Evolutionary conservation across 2,329 filamentous ascomycete genomes (phyloP).

Genomic region (Fusarium domesticum): DNA sequence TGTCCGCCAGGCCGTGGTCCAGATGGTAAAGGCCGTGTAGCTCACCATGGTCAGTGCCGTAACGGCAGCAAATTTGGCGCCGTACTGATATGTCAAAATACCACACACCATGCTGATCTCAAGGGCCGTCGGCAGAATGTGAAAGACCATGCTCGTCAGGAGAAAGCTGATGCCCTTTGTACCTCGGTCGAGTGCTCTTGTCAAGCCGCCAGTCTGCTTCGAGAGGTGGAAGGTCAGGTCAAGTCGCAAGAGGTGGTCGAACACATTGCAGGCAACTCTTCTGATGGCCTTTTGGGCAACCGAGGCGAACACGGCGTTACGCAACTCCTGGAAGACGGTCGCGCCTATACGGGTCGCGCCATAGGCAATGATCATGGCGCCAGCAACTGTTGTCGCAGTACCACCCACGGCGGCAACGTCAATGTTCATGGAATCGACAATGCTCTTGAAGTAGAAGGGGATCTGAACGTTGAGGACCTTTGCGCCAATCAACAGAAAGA

Average conservation of each 20-base stretch:
- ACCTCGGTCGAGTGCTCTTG: conserved; percentile 89
- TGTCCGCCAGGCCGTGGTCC: conserved; percentile 94
- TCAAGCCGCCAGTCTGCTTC: conserved; percentile 91
- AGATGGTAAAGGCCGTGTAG: conserved; percentile 95
- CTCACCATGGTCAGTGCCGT: conserved; percentile 87
- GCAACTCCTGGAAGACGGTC: conserved; percentile 85
- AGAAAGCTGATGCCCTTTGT: conserved; percentile 98
- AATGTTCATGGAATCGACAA: conserved; percentile 96
- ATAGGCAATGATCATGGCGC: conserved; percentile 91
- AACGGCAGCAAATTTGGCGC: conserved; percentile 84
- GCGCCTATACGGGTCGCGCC: conserved; percentile 85
- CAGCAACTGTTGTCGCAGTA: conserved; percentile 83
- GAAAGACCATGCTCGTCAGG: conserved; percentile 97
- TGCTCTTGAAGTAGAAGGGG: conserved; percentile 98
- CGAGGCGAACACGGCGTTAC: conserved; percentile 94
- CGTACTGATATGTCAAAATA: conserved; percentile 95
- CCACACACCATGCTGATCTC: conserved; percentile 96
- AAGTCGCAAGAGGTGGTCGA: conserved; percentile 81
- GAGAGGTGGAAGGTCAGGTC: conserved; percentile 93
- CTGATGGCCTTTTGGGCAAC: conserved; percentile 97
- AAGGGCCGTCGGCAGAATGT: conserved; percentile 87
- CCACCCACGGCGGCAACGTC: conserved; percentile 85
- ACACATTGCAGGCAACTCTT: conserved; percentile 85
- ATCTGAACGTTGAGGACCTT: conserved; percentile 98
- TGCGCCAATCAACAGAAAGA: conserved; percentile 78